Evolutionary conservation across 495 filamentous ascomycete genomes (phyloP).

Genomic region (Penicillium lagena): DNA sequence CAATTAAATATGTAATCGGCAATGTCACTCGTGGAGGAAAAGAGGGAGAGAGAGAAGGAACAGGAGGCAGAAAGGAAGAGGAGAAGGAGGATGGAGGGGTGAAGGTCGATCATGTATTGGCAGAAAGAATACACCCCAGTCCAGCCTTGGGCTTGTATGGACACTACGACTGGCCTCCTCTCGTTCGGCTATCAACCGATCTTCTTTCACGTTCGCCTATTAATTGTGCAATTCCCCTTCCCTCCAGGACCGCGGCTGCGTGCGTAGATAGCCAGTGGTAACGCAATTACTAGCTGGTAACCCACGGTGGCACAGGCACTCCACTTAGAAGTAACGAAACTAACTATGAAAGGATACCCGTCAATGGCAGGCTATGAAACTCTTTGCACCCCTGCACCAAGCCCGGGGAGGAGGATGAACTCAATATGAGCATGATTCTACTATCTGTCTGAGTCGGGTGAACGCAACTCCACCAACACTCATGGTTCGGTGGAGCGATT

Average conservation of each 20-base stretch:
- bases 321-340: too few species aligned
- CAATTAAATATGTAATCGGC: background rate
- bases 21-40: conserved; percentile 1
- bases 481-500: conserved; percentile 9
- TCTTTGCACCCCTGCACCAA: background rate
- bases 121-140: background rate
- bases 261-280: conserved; percentile 17
- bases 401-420: too few species aligned
- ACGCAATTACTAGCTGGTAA: conserved; percentile 8
- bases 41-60: conserved; percentile 3
- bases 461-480: too few species aligned
- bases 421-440: too few species aligned
- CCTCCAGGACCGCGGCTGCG: conserved; percentile 15
- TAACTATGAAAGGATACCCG: too few species aligned
- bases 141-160: too few species aligned
- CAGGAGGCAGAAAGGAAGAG: conserved; percentile 1
- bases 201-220: background rate
- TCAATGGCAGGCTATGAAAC: conserved; percentile 1
- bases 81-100: conserved; percentile 3
- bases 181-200: background rate
- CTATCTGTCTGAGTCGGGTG: too few species aligned
- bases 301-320: background rate
- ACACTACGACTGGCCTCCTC: background rate
- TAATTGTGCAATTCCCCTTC: background rate
- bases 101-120: conserved; percentile 21